phyloP scores from a whole-genome alignment of 2,329 filamentous ascomycete genomes.

The Zasmidium citrigriseum region DNA sequence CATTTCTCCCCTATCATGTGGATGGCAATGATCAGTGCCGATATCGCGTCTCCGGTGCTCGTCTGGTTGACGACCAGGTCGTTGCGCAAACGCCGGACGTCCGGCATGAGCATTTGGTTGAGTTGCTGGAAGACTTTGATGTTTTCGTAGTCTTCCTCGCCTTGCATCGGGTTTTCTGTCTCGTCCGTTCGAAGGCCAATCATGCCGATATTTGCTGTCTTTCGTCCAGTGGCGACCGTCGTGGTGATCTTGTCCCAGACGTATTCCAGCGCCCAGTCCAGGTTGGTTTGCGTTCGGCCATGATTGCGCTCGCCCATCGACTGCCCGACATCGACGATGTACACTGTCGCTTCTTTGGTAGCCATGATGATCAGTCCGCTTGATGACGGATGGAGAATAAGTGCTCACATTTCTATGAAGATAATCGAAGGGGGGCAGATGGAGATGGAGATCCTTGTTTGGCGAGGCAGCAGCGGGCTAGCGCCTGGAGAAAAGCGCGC shows the following conservation, averaged over 20 bases:
- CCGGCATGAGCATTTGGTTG: slow-evolving; percentile 67
- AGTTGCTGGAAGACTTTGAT: slow-evolving; percentile 70
- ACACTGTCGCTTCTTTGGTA: slow-evolving; percentile 89
- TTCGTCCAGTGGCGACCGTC: slow-evolving; percentile 69
- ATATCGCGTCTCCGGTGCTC: slow-evolving; percentile 76
- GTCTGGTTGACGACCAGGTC: slow-evolving; percentile 68
- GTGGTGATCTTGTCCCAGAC: slow-evolving; percentile 90
- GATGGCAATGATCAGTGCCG: slow-evolving; percentile 80
- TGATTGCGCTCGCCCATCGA: slow-evolving; percentile 74
- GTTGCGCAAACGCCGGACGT: slow-evolving; percentile 65
- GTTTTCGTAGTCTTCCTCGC: slow-evolving; percentile 73
- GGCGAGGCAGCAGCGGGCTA: slow-evolving; percentile 8
- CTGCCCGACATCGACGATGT: slow-evolving; percentile 82
- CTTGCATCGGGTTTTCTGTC: slow-evolving; percentile 67
- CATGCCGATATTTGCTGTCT: slow-evolving; percentile 75
- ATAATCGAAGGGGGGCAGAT: neutral
- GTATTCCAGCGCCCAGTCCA: slow-evolving; percentile 88
- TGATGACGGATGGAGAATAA: slow-evolving; percentile 35
- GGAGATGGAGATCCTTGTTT: neutral
- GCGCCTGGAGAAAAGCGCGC: neutral
- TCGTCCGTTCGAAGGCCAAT: slow-evolving; percentile 78
- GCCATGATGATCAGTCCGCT: slow-evolving; percentile 61
- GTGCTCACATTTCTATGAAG: neutral
- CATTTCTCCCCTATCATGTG: slow-evolving; percentile 81
- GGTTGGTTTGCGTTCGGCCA: slow-evolving; percentile 73